Percentiles rank a stretch among this genome's conserved stretches.
Evolutionary conservation across 176 grass and related monocot genomes (phyloP).

Genomic region (Carex scoparia): DNA sequence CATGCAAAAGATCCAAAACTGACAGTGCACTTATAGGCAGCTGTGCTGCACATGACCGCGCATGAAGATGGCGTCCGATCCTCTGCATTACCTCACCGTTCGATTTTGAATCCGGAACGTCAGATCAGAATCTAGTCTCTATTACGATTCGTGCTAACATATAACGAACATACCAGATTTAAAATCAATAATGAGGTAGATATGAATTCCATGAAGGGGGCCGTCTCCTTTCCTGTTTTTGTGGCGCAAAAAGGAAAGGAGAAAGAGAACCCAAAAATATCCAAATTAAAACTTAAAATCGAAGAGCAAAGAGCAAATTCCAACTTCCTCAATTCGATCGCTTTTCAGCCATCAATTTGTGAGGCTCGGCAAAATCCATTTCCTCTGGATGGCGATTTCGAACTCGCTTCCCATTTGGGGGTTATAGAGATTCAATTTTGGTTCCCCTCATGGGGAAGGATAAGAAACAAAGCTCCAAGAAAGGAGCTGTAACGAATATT

Average conservation of each 20-base stretch:
- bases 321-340: background rate
- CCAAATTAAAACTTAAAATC: background rate
- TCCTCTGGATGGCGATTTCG: constrained; percentile 11
- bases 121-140: too few species aligned
- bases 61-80: background rate
- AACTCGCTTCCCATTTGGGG: constrained; percentile 1
- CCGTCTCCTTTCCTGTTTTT: constrained; percentile 2
- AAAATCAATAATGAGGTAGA: too few species aligned
- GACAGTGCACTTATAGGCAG: background rate
- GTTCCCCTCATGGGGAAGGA: background rate
- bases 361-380: background rate
- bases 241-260: background rate
- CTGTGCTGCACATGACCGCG: background rate
- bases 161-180: too few species aligned
- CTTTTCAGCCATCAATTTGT: background rate
- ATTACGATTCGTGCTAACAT: too few species aligned
- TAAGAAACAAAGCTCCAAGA: constrained; percentile 20
- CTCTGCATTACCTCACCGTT: too few species aligned
- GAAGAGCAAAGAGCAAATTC: background rate
- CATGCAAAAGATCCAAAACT: background rate
- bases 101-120: too few species aligned
- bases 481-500: constrained; percentile 9
- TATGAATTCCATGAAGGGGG: background rate
- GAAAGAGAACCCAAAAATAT: background rate
- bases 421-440: constrained; percentile 8